Evolutionary conservation across 139 green algal species (phyloP).

Genomic region (Tetradesmus obliquus): DNA sequence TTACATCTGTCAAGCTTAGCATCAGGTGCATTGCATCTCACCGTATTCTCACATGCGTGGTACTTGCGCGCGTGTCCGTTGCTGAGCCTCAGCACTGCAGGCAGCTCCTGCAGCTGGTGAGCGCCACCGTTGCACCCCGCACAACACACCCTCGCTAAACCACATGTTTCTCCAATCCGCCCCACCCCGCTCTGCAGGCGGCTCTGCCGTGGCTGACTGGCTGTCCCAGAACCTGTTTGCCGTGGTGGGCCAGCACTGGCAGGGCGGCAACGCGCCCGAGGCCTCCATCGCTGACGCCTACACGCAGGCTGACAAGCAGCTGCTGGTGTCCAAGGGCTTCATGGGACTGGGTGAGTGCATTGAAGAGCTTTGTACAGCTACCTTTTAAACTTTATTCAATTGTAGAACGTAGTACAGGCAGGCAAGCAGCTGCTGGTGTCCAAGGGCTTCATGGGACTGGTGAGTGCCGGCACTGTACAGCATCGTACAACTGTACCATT

Average conservation of each 20-base stretch:
- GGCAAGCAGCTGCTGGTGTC: slow-evolving; percentile 74
- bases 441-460: slow-evolving; percentile 84
- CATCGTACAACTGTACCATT: too few relatives aligned
- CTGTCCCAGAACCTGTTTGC: slow-evolving; percentile 72
- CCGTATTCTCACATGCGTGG: too few relatives aligned
- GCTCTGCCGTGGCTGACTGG: slow-evolving; percentile 80
- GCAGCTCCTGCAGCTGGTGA: too few relatives aligned
- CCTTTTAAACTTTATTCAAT: neutral
- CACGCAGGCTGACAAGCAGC: slow-evolving; percentile 67
- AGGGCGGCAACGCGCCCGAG: slow-evolving; percentile 51
- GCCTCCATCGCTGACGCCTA: slow-evolving; percentile 59
- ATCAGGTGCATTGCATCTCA: too few relatives aligned
- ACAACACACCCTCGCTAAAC: neutral
- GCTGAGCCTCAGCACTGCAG: too few relatives aligned
- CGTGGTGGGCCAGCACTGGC: slow-evolving; percentile 74
- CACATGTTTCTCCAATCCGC: neutral
- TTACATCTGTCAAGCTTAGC: too few relatives aligned
- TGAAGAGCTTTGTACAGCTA: neutral
- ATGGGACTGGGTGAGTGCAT: slow-evolving; percentile 70
- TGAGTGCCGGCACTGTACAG: neutral
- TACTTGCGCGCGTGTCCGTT: too few relatives aligned
- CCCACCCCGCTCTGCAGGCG: slow-evolving; percentile 47
- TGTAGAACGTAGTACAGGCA: slow-evolving; percentile 34
- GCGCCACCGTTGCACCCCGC: neutral
- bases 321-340: slow-evolving; percentile 81